Evolutionary conservation across 768 basidiomycete genomes (phyloP), one percentile per base, ranked within the genome.

Genomic region (Melanogaster broomeanus): DNA sequence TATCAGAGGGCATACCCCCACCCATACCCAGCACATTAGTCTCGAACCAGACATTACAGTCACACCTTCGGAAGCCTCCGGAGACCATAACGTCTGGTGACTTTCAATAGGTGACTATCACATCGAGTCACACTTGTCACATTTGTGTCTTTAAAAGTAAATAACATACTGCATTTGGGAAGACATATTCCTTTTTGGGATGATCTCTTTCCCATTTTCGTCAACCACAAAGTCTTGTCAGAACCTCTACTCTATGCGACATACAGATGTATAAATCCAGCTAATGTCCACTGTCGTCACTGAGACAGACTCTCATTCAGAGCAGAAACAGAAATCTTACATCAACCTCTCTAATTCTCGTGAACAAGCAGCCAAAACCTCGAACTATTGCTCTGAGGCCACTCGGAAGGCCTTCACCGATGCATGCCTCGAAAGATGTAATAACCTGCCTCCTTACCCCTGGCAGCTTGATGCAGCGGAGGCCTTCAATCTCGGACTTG

Each of bases 381-480:
- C 37, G 8, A 47, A 46, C 11, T 59, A 59, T 40, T 15, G n/a
- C 3, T 46, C 58, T 3, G 38, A 48, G 4, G 30, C 25, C 3
- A 52, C 48, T 27, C 42, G 56, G 16, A 35, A 51, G 30, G 51
- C 42, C 42, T 16, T 51, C 45, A 44, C 13, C 11, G 24, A 24
- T 39, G 53, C 47, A 39, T 44, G 49, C 27, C 21, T 35, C 33
- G 18, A 30, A 8, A 11, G 35, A 11, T 38, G 35, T 27, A 19
- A 21, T 13, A 43, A 46, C n/a, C 45, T 35, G 15, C n/a, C 22
- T 25, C 30, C 49, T n/a, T 43, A 56, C n/a, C 6, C 21, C 34
- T 58, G 56, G 53, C 56, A 57, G 30, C 22, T 57, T 8, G 43
- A 57, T 45, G 56, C 47, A 38, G 48, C 42, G 0, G 40, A 55